Evolutionary conservation across 2,329 filamentous ascomycete species (phyloP).

Genomic region (Fusarium camptoceras): DNA sequence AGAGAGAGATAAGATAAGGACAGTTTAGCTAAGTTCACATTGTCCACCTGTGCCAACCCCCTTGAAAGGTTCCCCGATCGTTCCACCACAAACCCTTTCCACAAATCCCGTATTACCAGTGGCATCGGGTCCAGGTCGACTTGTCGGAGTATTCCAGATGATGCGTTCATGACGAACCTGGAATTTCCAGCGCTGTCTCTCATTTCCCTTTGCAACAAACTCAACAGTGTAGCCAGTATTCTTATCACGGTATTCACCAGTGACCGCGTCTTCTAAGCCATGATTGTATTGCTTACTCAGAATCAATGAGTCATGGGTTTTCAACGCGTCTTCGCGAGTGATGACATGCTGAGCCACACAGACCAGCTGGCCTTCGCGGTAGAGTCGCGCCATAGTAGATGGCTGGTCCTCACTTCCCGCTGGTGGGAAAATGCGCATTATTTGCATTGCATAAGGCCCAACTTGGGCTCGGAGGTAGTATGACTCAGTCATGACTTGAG

Average conservation of each 20-base stretch:
- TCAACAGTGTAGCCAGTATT: not conserved
- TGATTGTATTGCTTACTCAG: not conserved
- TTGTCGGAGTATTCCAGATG: not conserved
- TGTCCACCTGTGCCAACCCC: not conserved
- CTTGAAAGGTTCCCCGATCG: not conserved
- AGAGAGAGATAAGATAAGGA: rapidly evolving
- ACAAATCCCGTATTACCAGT: not conserved
- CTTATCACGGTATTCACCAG: not conserved
- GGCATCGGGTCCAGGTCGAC: not conserved
- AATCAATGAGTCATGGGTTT: not conserved
- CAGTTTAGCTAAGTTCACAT: not conserved
- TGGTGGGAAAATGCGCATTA: not conserved
- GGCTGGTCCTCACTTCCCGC: not conserved
- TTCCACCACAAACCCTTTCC: not conserved
- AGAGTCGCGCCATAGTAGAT: not conserved
- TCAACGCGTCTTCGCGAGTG: not conserved
- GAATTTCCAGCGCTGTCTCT: not conserved
- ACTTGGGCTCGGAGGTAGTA: not conserved
- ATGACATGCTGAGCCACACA: not conserved
- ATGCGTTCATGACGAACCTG: not conserved
- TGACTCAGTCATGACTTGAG: not conserved
- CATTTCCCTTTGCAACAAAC: not conserved
- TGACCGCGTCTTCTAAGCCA: not conserved
- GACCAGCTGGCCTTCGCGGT: not conserved
- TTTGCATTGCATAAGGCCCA: not conserved